phyloP scores from a whole-genome alignment of 2,329 filamentous ascomycete species.

The Neocucurbitaria cava region DNA sequence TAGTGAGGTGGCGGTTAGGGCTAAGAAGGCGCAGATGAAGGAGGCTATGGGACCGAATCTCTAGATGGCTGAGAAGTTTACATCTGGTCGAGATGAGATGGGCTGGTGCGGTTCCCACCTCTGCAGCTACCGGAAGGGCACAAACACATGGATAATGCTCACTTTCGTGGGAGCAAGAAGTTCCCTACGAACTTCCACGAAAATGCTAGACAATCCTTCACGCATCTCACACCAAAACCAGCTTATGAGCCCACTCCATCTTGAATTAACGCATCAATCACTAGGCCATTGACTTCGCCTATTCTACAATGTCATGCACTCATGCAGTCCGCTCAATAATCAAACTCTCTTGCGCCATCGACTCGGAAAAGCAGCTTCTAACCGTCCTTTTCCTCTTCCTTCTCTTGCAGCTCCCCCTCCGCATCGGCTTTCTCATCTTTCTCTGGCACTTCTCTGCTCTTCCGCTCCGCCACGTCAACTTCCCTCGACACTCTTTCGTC shows the following conservation, averaged over 20 bases:
- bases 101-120: not conserved
- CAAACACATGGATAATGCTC: not conserved
- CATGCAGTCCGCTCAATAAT: not conserved
- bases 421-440: slow-evolving; percentile 4
- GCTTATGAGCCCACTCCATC: not conserved
- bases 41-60: slow-evolving; percentile 27
- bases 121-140: not conserved
- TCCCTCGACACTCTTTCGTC: slow-evolving; percentile 23
- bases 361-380: slow-evolving; percentile 10
- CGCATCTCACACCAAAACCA: not conserved
- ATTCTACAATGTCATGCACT: slow-evolving; percentile 1
- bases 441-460: slow-evolving; percentile 1
- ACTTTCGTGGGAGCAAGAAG: not conserved
- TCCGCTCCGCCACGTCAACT: slow-evolving; percentile 14
- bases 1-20: slow-evolving; percentile 3
- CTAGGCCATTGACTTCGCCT: not conserved
- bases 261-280: not conserved
- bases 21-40: slow-evolving; percentile 18
- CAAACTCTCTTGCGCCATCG: not conserved
- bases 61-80: slow-evolving; percentile 2
- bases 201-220: not conserved
- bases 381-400: slow-evolving; percentile 15
- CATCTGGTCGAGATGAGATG: not conserved
- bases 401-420: slow-evolving; percentile 4
- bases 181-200: not conserved